These are phyloP conservation scores for Puccinia coronata DNA, from an alignment of 1,284 basidiomycete species.

Conservation along the genomic window DNA sequence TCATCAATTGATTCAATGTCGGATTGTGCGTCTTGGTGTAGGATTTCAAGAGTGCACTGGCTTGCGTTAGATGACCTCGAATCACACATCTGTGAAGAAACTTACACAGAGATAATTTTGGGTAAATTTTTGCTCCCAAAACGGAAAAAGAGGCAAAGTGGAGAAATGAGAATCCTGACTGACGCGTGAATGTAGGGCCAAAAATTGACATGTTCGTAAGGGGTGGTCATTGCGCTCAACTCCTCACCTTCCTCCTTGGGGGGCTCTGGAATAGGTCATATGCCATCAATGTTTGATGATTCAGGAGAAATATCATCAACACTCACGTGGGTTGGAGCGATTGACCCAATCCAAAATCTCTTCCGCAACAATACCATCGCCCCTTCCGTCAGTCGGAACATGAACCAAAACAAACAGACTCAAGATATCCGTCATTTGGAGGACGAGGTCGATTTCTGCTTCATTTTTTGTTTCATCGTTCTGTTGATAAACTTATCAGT, in stretches of 20 bases:
- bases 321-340: conserved; percentile 47
- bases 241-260: conserved; percentile 46
- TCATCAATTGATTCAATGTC: conserved; percentile 47
- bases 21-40: conserved; percentile 45
- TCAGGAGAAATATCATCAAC: background rate
- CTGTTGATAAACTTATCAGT: conserved; percentile 16
- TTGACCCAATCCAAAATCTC: conserved; percentile 49
- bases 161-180: background rate
- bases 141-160: background rate
- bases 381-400: conserved; percentile 43
- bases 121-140: background rate
- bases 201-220: conserved; percentile 48
- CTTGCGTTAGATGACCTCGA: conserved; percentile 46
- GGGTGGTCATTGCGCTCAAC: conserved; percentile 25
- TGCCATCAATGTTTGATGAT: background rate
- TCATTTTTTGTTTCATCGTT: conserved; percentile 35
- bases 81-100: conserved; percentile 43
- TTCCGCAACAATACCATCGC: conserved; percentile 48
- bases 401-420: conserved; percentile 45
- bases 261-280: conserved; percentile 31
- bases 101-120: conserved; percentile 13
- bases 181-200: conserved; percentile 50
- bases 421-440: conserved; percentile 38
- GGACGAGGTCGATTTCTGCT: conserved; percentile 41
- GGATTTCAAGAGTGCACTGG: conserved; percentile 29